Evolutionary conservation across 2,329 filamentous ascomycete species (phyloP), one percentile per base, ranked within the genome.

Genomic region (Colletotrichum endophyticum): DNA sequence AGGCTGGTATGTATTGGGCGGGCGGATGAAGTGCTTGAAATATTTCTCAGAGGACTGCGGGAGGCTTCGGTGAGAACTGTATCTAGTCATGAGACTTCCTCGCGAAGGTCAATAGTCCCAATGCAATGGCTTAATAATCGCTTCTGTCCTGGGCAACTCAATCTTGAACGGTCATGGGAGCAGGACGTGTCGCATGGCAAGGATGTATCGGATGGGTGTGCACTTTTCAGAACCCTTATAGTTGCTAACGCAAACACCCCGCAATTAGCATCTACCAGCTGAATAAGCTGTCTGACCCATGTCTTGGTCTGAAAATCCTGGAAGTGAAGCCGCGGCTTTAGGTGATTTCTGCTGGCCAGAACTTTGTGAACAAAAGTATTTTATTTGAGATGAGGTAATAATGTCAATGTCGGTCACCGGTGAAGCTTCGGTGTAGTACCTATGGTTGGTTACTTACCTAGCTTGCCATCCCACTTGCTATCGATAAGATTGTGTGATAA

Each of bases 401-500:
- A 53, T 53, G 44, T 53, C n/a, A 53, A 22, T 4, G 44, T 53
- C n/a, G 11, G 12, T 53, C 44, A 25, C n/a, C 6, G 44, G 44
- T 53, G 44, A 53, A 53, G 44, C 44, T 53, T n/a, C 39, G 27
- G 56, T 59, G 30, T n/a, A 36, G 32, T 8, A n/a, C n/a, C n/a
- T n/a, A 25, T 12, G 28, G 27, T 59, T 61, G 34, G 67, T 72
- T 56, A 73, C 70, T 62, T 64, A 59, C 57, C 49, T 66, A 74
- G 44, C 44, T 68, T 28, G 69, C 22, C 16, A 69, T 44, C 30
- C 34, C 27, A 70, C 15, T 8, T 27, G n/a, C 66, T 74, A 78
- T 78, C 75, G 75, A 78, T 77, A 78, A 74, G 70, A 61, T 16
- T 19, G 8, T 8, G 57, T 72, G 77, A 78, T 78, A 78, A 78